These are phyloP conservation scores for Alnus glutinosa DNA, from an alignment of 306 rosid species.

Conservation along the genomic window DNA sequence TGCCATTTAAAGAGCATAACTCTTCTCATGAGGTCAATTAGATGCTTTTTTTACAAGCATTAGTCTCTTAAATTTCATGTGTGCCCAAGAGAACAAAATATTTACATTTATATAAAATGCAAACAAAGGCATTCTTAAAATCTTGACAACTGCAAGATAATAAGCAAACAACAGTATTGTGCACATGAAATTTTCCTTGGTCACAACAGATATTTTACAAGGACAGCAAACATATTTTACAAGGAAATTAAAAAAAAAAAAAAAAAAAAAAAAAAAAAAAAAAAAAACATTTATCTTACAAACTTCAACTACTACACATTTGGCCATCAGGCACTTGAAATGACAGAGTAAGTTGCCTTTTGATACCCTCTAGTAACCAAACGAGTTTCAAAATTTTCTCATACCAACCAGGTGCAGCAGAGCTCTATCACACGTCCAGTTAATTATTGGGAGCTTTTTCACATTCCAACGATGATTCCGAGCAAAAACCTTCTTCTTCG, in stretches of 20 bases:
- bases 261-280: no score
- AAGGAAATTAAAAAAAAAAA: not conserved
- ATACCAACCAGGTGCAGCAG: no score
- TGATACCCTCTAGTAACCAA: not conserved
- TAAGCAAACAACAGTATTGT: no score
- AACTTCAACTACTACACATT: not conserved
- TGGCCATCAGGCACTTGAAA: not conserved
- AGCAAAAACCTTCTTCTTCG: not conserved
- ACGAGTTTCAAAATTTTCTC: not conserved
- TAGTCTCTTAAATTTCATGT: not conserved
- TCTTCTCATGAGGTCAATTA: not conserved
- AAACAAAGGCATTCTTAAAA: not conserved
- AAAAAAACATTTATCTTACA: not conserved
- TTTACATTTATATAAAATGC: not conserved
- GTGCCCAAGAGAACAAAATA: not conserved
- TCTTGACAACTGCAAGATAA: not conserved
- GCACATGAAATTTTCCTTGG: no score
- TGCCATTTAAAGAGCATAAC: not conserved
- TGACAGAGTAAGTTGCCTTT: not conserved
- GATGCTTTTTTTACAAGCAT: not conserved
- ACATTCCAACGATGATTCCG: not conserved
- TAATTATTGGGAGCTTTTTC: not conserved
- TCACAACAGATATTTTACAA: no score
- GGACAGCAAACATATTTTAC: not conserved
- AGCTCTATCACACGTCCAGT: no score